Percentiles rank a stretch among this genome's conserved stretches.
phyloP scores from a whole-genome alignment of 495 filamentous ascomycete genomes.

The Friedmanniomyces endolithicus region DNA sequence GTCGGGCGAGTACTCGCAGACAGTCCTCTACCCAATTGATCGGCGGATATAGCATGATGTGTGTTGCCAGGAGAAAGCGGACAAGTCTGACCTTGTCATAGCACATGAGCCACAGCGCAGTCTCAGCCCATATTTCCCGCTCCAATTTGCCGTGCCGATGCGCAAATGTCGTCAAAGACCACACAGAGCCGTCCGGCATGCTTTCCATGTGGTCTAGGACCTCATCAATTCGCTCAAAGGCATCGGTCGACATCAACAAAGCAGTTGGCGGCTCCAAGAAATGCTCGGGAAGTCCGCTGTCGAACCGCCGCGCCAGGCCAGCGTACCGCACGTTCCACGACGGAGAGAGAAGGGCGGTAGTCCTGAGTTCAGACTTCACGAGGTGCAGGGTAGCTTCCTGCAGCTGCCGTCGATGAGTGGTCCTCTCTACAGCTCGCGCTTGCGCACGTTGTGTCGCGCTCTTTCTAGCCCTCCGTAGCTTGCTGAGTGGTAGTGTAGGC shows the following conservation, averaged over 20 bases:
- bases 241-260: not conserved
- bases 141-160: not conserved
- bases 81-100: slow-evolving; percentile 2
- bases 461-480: not conserved
- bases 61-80: slow-evolving; percentile 11
- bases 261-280: not conserved
- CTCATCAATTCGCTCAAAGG: not conserved
- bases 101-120: slow-evolving; percentile 11
- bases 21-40: slow-evolving; percentile 8
- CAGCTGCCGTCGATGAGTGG: not conserved
- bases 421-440: not conserved
- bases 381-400: not conserved
- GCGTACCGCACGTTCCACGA: not conserved
- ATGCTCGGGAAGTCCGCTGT: not conserved
- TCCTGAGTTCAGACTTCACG: not conserved
- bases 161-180: not conserved
- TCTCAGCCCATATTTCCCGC: slow-evolving; percentile 6
- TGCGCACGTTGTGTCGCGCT: not conserved
- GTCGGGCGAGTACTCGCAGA: not conserved
- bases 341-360: slow-evolving; percentile 3
- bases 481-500: too few species aligned
- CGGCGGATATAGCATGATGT: slow-evolving; percentile 1
- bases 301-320: not conserved
- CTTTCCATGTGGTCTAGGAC: not conserved
- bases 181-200: not conserved